Base-by-base conservation (phyloP, 2,329 filamentous ascomycete genomes). In the Stagonosporopsis chrysanthemi region DNA sequence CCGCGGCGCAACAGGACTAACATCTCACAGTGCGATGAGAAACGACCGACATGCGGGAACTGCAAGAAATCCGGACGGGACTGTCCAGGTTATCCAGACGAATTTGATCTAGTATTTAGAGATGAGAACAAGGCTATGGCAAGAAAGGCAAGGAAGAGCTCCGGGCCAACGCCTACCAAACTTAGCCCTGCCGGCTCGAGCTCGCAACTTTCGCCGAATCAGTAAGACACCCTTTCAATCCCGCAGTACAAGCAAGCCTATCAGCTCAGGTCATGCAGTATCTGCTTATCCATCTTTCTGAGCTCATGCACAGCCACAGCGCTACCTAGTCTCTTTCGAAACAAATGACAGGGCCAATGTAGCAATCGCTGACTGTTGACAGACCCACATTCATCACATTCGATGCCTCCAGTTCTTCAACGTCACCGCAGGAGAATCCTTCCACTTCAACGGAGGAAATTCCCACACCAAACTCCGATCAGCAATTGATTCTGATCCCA, bases 61-160 rank as follows among this genome's bases (percentile, higher is more conserved):
- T 75, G 73, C 51, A 67, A 70, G 53, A 75, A 75, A 53, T 71
- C 69, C 15, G 63, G 65, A 6, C 65, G 70, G 12, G 57, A 58
- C 3, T 75, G 73, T 48, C 73, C 73, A 24, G 73, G 73, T 2
- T 75, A 73, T 55, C 71, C 86, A 71, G 86, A 90, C 68, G 87
- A 90, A 63, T 89, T 90, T 65, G 88, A 91, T 65, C 77, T 90
- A 23, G 84, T 91, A 52, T 90, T 90, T 66, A 86, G 88, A 53
- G 88, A 90, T 71, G 88, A 90, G 77, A 90, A 88, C 26, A 84
- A 85, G 63, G 86, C 87, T 1, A 88, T 88, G 31, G 86, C 87
- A 67, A 81, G 84, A 60, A 83, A 87, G 67, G 87, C 85, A 15
- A 82, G 83, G 53, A 86, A 83, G 51, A 58, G 64, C 1, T 70